Conservation (phyloP, 2,329 filamentous ascomycete genomes). For the Ilyonectria mors-panacis region DNA sequence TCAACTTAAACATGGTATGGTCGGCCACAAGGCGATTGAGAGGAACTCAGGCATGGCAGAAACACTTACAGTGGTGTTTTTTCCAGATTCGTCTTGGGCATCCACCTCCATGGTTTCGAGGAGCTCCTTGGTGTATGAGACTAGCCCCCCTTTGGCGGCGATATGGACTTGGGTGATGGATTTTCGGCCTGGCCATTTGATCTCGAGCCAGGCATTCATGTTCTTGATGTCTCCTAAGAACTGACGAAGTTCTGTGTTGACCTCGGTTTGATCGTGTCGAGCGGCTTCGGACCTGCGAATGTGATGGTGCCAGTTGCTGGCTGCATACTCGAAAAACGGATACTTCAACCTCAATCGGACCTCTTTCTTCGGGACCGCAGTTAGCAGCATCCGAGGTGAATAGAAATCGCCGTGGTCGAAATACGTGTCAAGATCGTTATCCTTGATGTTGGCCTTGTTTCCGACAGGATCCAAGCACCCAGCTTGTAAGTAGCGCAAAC, state of each 20-base stretch:
- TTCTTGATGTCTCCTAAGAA: slow-evolving; percentile 29
- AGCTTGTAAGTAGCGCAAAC: slow-evolving; percentile 28
- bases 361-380: neutral
- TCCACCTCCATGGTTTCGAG: slow-evolving; percentile 33
- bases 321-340: slow-evolving; percentile 51
- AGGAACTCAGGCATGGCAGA: neutral
- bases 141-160: slow-evolving; percentile 36
- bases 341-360: slow-evolving; percentile 32
- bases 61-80: slow-evolving; percentile 45
- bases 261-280: slow-evolving; percentile 35
- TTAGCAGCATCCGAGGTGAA: too few relatives aligned
- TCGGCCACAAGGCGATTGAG: neutral
- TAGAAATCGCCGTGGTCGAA: too few relatives aligned
- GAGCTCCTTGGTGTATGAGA: slow-evolving; percentile 39
- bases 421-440: neutral
- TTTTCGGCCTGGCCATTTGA: slow-evolving; percentile 22
- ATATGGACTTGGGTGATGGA: slow-evolving; percentile 33
- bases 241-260: slow-evolving; percentile 20
- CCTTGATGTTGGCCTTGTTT: neutral
- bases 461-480: slow-evolving; percentile 18
- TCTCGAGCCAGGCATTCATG: slow-evolving; percentile 32
- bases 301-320: slow-evolving; percentile 51
- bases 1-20: neutral
- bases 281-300: slow-evolving; percentile 37
- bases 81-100: slow-evolving; percentile 22